Evolutionary conservation across 2,329 filamentous ascomycete genomes (phyloP), one percentile per base, ranked within the genome.

Genomic region (Venturia effusa): DNA sequence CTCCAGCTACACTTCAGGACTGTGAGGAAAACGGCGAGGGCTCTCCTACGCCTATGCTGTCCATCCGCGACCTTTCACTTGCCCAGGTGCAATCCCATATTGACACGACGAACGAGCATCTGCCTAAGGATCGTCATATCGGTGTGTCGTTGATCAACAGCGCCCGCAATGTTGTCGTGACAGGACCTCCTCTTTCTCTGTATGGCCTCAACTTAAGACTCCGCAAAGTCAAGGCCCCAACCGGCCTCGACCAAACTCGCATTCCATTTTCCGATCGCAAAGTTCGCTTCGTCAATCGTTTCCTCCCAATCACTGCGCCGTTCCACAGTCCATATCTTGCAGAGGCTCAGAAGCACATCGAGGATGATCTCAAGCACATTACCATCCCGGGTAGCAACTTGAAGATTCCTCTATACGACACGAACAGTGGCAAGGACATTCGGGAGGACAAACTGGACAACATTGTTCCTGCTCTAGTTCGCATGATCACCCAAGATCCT

Each of bases 241-340:
- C 94, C n/a, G 94, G 95, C 54, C 82, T 99, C 45, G 94, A 99
- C 73, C 95, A 99, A 78, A 96, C 89, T 68, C 86, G 92, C 66
- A 88, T 97, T 63, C 95, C 95, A 7, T 92, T 91, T 80, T 97
- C 93, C 0, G 88, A 99, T 78, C 89, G 94, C 70, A 99, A 99
- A 79, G 84, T 97, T 64, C 91, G 94, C 71, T 99, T 99, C 70
- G 90, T 91, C 67, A 97, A 97, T 80, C 88, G 94, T 66, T 99
- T 99, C 81, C 80, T 99, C 66, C 95, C 94, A 59, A 99, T 99
- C 75, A 97, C 93, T 0, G 92, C 94, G 11, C 95, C 94, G 4
- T 99, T 99, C 83, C 94, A 99, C 82, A 99, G 94, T 83, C 88
- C 91, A 66, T 97, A 97, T 74, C 85, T 99, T 19, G 81, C 83